Base-by-base conservation (phyloP, 2,329 filamentous ascomycete genomes). In the Pseudocercospora ulei region DNA sequence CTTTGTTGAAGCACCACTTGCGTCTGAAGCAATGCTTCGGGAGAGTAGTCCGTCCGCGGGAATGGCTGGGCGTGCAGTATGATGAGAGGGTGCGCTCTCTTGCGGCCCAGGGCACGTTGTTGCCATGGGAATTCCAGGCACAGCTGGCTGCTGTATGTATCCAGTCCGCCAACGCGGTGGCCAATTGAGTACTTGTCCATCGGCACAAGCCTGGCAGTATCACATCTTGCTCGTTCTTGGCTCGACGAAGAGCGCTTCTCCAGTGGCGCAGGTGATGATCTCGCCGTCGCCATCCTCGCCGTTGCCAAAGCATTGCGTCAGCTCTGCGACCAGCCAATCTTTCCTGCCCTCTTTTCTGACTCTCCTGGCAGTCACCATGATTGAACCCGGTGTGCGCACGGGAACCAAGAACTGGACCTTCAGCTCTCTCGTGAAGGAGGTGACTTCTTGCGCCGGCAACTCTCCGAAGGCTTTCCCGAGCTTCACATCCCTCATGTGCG, bases 401-500 rank as follows among this genome's bases (percentile, higher is more conserved):
- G 75, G 74, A 44, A 55, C 64, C 38, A 69, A 49, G 50, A 74
- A 80, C 11, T 57, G 65, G 2, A 71, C 68, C 36, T 75, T 75
- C 35, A 80, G 54, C 53, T 72, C 70, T 3, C 63, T 71, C 7
- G 72, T 75, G 52, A 71, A 63, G 9, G 62, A 57, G 9, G 55
- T 53, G 3, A 51, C 34, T 7, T 43, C 49, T 24, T 46, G 40
- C 2, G 47, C 39, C 12, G 48, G 47, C 24, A 47, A 28, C 36
- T 57, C 54, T 2, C 54, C 53, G 9, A 42, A 41, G 6, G 43
- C 45, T 30, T 48, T 27, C 4, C 43, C 41, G 16, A 20, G 18
- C 27, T 45, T 39, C 2, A 42, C 41, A 17, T 38, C 17, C 8
- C 27, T 26, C 20, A 26, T 30, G 12, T 41, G 38, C 26, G 31